A percentile compares a stretch with the other conserved stretches of the same genome.
phyloP scores from a whole-genome alignment of 805 yeast species.

The Grigorovia humatica region DNA sequence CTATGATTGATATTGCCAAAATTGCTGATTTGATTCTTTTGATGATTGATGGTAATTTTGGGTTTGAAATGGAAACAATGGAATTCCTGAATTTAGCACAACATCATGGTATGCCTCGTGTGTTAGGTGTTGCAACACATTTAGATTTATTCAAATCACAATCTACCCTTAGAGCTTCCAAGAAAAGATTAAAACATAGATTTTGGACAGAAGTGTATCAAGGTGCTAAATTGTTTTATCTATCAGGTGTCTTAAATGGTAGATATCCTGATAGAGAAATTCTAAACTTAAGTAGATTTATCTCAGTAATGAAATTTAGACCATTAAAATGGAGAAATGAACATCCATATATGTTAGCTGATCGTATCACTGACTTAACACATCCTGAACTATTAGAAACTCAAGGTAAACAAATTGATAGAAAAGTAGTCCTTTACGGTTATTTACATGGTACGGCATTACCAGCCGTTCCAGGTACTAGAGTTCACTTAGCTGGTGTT shows the following conservation, averaged over 20 bases:
- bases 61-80: conserved; percentile 99
- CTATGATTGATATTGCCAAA: conserved; percentile 94
- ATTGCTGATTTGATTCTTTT: conserved; percentile 85
- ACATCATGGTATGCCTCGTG: conserved; percentile 98
- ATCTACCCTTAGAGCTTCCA: conserved; percentile 79
- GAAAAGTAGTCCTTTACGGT: conserved; percentile 88
- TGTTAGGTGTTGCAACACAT: conserved; percentile 91
- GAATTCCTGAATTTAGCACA: conserved; percentile 92
- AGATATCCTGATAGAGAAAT: conserved; percentile 97
- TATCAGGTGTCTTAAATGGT: conserved; percentile 93
- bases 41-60: conserved; percentile 92
- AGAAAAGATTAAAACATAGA: conserved; percentile 83
- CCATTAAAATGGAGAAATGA: conserved; percentile 99
- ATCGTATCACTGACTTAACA: conserved; percentile 86
- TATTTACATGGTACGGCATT: conserved; percentile 91
- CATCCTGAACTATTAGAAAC: conserved; percentile 72
- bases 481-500: conserved; percentile 89
- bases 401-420: conserved; percentile 69
- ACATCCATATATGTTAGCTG: conserved; percentile 89
- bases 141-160: conserved; percentile 87
- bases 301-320: conserved; percentile 94
- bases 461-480: conserved; percentile 47
- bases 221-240: conserved; percentile 91
- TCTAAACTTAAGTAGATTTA: conserved; percentile 79
- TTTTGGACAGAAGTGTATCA: conserved; percentile 99